Conservation (phyloP, 1,284 basidiomycete species). For the Pisolithus thermaeus region DNA sequence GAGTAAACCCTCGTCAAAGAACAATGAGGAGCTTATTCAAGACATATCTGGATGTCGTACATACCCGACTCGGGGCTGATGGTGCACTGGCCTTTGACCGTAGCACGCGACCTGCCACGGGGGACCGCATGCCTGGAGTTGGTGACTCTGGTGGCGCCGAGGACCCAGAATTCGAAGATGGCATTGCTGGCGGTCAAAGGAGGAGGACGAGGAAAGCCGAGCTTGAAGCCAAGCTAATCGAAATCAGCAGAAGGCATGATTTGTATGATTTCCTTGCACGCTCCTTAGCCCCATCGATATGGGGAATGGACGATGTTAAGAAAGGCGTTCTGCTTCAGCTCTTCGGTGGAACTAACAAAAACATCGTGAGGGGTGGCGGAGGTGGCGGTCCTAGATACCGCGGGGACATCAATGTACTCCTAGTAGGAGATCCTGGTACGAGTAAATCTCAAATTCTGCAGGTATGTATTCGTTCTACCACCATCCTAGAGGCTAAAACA, state of each 20-base stretch:
- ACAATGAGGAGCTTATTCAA: conserved; percentile 95
- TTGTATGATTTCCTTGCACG: conserved; percentile 85
- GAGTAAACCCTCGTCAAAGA: conserved; percentile 88
- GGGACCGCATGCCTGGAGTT: conserved; percentile 69
- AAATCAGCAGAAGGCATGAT: conserved; percentile 73
- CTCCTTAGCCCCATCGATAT: conserved; percentile 91
- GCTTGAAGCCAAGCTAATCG: conserved; percentile 55
- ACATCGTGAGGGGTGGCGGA: conserved; percentile 86
- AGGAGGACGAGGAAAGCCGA: conserved; percentile 49
- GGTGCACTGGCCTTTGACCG: conserved; percentile 76
- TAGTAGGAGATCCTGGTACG: conserved; percentile 98
- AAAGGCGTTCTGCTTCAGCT: conserved; percentile 95
- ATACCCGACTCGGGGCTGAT: conserved; percentile 75
- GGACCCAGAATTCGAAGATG: conserved; percentile 47
- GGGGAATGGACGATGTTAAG: conserved; percentile 99
- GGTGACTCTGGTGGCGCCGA: conserved; percentile 78
- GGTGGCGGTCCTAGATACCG: conserved; percentile 93
- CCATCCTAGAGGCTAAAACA: conserved; percentile 3
- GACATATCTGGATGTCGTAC: conserved; percentile 95
- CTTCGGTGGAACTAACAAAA: conserved; percentile 98
- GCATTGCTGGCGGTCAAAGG: conserved; percentile 35
- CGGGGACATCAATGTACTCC: conserved; percentile 95
- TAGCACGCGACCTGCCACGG: conserved; percentile 70
- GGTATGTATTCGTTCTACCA: conserved; percentile 38
- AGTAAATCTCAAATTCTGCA: conserved; percentile 93